Evolutionary conservation across 2,329 filamentous ascomycete genomes (phyloP).

Genomic region (Myotisia sp.): DNA sequence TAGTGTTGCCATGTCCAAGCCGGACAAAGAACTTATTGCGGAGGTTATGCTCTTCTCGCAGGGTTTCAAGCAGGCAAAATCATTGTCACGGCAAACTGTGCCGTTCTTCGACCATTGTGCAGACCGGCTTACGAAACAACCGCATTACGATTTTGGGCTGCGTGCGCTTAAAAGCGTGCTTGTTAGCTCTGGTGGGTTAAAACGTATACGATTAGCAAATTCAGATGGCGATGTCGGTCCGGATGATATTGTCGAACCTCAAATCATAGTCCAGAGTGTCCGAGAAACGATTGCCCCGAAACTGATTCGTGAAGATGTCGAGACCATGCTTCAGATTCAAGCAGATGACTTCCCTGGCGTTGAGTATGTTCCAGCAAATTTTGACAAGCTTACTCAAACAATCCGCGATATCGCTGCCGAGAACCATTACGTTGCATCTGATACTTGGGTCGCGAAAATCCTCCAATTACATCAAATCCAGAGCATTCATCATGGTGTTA

Average conservation of each 20-base stretch:
- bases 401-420: constrained; percentile 73
- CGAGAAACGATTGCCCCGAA: constrained; percentile 97
- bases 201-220: constrained; percentile 60
- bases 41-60: constrained; percentile 99
- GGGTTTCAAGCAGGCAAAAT: constrained; percentile 92
- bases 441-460: constrained; percentile 94
- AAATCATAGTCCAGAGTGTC: constrained; percentile 97
- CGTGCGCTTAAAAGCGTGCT: constrained; percentile 97
- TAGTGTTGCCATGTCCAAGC: constrained; percentile 98
- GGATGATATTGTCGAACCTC: constrained; percentile 70
- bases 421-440: constrained; percentile 75
- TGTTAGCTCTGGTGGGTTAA: constrained; percentile 90
- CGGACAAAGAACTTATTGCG: constrained; percentile 97
- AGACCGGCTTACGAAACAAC: constrained; percentile 73
- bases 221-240: constrained; percentile 44
- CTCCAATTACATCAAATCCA: constrained; percentile 97
- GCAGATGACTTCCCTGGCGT: constrained; percentile 79
- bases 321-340: constrained; percentile 75
- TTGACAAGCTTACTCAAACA: constrained; percentile 63
- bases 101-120: constrained; percentile 95
- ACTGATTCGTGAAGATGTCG: constrained; percentile 80
- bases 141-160: constrained; percentile 96
- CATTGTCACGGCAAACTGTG: constrained; percentile 85
- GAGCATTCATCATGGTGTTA: constrained; percentile 94
- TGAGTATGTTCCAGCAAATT: constrained; percentile 77